phyloP scores from a whole-genome alignment of 805 yeast genomes.

The Yarrowia osloensis region DNA sequence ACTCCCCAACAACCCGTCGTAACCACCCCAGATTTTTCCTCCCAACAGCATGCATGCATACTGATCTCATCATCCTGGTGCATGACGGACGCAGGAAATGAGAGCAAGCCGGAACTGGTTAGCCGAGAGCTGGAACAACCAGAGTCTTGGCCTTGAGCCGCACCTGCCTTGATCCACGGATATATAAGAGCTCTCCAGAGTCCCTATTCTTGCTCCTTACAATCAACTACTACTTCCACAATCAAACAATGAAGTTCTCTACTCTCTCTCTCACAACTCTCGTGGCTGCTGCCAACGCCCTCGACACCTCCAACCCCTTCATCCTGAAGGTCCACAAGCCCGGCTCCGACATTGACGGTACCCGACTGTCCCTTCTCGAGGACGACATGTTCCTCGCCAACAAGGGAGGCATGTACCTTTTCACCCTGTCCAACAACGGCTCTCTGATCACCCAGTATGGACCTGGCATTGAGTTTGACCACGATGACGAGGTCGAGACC shows the following conservation, averaged over 20 bases:
- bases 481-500: slow-evolving; percentile 21
- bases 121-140: neutral
- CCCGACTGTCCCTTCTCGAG: slow-evolving; percentile 1
- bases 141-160: neutral
- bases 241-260: neutral
- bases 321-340: slow-evolving; percentile 14
- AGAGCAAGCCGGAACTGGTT: slow-evolving; percentile 5
- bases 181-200: neutral
- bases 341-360: slow-evolving; percentile 16
- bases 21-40: neutral
- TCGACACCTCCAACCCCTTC: slow-evolving; percentile 16
- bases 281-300: slow-evolving; percentile 19
- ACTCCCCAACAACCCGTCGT: neutral
- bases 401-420: slow-evolving; percentile 15
- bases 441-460: slow-evolving; percentile 8
- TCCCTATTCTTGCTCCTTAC: neutral
- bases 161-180: neutral
- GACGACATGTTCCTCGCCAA: slow-evolving; percentile 10
- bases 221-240: neutral
- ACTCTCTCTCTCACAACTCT: slow-evolving; percentile 2
- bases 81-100: neutral
- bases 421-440: slow-evolving; percentile 21
- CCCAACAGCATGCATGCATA: neutral
- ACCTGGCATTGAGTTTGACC: slow-evolving; percentile 16
- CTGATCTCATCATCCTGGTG: neutral